Base-by-base conservation (phyloP, 345 rosid genomes). In the Arabidopsis arenosa region DNA sequence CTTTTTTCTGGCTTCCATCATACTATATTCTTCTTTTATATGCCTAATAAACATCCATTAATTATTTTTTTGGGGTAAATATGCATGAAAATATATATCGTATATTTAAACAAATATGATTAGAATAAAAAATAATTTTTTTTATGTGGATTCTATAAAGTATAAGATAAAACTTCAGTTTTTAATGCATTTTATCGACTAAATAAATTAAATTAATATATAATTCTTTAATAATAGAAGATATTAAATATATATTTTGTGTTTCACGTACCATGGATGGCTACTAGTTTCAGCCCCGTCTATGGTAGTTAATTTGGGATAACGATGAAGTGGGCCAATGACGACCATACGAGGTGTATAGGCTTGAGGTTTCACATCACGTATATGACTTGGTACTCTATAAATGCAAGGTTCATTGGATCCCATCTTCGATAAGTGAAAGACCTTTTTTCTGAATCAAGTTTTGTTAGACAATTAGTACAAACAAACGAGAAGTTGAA, bases 281-380 rank as follows among this genome's bases (percentile, higher is more conserved):
- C n/a, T 23, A 2, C 33, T 53, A 7, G 57, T 23, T 9, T 53
- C 57, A 53, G 57, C 57, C 11, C 14, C 57, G 32, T 53, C 35
- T 35, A 2, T 11, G 26, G 58, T 6, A 23, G 35, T 5, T 23
- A 14, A 21, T 57, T 33, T 8, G 63, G 12, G 17, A 43, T 23
- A 63, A 40, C 10, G 70, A 66, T 66, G 5, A 66, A 5, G 70
- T 43, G 12, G 70, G 9, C 70, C 70, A 10, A 66, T 66, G 45
- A 49, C 18, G 57, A 49, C 70, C 58, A 66, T 21, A 58, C 4
- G 33, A 49, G 70, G 70, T 48, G 2, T 67, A 52, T 67, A 67
- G 23, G 72, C 72, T 21, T 37, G 48, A 5, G 72, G 72, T 52
- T 67, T 67, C 60, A 67, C 72, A 2, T 52, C 11, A 8, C 72